phyloP scores from a whole-genome alignment of 1,284 basidiomycete genomes.

The Cutaneotrichosporon cavernicola region DNA sequence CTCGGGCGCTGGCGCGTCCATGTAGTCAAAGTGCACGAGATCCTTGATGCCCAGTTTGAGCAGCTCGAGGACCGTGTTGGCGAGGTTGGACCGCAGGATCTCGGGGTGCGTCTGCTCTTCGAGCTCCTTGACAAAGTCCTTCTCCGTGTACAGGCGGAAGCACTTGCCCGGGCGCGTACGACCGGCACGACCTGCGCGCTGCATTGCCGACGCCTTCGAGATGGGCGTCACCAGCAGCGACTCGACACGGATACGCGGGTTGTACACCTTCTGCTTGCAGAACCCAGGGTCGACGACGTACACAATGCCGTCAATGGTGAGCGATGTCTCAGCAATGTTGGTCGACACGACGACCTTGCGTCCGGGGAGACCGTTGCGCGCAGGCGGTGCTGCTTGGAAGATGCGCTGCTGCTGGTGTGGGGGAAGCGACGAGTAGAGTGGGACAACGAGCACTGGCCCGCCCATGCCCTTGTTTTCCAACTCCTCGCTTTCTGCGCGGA shows the following conservation, averaged over 20 bases:
- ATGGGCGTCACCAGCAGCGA: constrained; percentile 91
- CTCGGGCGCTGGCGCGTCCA: constrained; percentile 95
- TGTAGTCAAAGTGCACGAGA: constrained; percentile 89
- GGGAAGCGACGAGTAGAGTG: constrained; percentile 89
- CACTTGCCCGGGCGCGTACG: constrained; percentile 95
- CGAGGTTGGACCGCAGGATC: constrained; percentile 86
- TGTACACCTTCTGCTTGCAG: constrained; percentile 97
- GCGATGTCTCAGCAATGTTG: constrained; percentile 96
- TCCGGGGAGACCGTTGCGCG: constrained; percentile 74
- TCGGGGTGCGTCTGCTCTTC: constrained; percentile 97
- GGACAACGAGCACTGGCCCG: constrained; percentile 83
- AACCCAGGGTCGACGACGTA: constrained; percentile 98
- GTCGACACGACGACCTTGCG: constrained; percentile 94
- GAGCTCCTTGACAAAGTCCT: constrained; percentile 91
- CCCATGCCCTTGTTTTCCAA: constrained; percentile 68
- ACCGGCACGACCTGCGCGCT: constrained; percentile 93
- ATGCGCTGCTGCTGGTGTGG: constrained; percentile 92
- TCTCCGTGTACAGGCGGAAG: constrained; percentile 95
- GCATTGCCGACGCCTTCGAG: constrained; percentile 93
- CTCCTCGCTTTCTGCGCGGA: constrained; percentile 83
- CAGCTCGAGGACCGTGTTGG: constrained; percentile 90
- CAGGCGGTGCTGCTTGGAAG: constrained; percentile 70
- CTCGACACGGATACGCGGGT: constrained; percentile 93
- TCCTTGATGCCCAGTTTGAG: constrained; percentile 94
- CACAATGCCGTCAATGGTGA: constrained; percentile 98